Conservation (phyloP, 129 eudicot genomes). For the Logfia minima region DNA sequence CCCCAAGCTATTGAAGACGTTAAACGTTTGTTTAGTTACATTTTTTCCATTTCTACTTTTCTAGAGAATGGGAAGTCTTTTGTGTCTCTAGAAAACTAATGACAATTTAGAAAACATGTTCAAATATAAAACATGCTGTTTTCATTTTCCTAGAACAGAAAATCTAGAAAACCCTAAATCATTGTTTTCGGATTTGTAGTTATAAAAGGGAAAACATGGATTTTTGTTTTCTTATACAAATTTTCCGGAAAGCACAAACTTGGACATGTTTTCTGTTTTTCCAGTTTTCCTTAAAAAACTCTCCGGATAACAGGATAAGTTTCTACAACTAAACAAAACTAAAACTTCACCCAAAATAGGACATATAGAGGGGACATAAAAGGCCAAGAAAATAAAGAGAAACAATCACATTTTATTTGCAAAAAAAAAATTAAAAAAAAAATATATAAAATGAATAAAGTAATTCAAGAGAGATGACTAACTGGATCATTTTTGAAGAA, state of each 20-base stretch:
- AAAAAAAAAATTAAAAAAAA: neutral
- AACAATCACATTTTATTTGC: neutral
- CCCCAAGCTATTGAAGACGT: neutral
- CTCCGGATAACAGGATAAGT: neutral
- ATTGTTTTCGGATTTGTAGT: neutral
- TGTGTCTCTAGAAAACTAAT: neutral
- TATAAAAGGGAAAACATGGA: neutral
- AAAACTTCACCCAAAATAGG: neutral
- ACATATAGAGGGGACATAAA: neutral
- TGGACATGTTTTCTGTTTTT: neutral
- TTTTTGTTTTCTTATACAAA: neutral
- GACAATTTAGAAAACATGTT: no score
- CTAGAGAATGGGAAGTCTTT: neutral
- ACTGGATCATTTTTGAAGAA: conserved; percentile 98
- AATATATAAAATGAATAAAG: no score
- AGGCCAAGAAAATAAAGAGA: neutral
- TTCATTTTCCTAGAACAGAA: neutral
- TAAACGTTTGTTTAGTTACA: neutral
- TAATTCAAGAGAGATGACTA: conserved; percentile 33
- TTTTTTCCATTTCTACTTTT: neutral
- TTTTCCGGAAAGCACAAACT: neutral
- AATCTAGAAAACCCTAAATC: neutral
- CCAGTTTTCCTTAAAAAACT: neutral
- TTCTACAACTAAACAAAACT: neutral
- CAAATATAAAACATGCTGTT: neutral